Percentiles rank a stretch among this genome's conserved stretches.
Conservation (phyloP, 805 yeast genomes). For the Pichia gijzeniarum region DNA sequence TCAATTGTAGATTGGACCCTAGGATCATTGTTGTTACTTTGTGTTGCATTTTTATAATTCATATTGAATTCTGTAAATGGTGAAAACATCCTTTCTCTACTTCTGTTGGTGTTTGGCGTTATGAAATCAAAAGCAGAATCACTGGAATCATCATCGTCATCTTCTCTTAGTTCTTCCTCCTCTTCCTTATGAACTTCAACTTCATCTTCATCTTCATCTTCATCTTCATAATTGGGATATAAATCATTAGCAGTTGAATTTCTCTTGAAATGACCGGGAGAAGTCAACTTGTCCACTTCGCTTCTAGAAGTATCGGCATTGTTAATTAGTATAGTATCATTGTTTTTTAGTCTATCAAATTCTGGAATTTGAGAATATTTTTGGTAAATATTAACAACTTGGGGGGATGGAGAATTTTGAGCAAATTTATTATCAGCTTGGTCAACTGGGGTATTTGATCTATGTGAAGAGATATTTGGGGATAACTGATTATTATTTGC, state of each 20-base stretch:
- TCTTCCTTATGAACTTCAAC: conserved; percentile 11
- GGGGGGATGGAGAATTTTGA: conserved; percentile 20
- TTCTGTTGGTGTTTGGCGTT: neutral
- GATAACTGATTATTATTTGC: no score
- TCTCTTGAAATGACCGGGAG: neutral
- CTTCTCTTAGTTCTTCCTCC: conserved; percentile 6
- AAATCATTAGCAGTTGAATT: conserved; percentile 13
- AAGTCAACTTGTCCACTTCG: no score
- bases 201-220: conserved; percentile 18
- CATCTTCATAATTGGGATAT: conserved; percentile 18
- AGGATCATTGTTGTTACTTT: no score
- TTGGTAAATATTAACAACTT: conserved; percentile 27
- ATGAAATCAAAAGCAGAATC: conserved; percentile 9
- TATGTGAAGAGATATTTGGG: no score
- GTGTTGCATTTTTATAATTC: conserved; percentile 25
- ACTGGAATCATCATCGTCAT: conserved; percentile 7
- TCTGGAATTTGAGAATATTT: conserved; percentile 30
- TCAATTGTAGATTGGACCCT: no score
- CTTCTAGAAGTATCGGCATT: neutral
- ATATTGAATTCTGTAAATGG: conserved; percentile 33
- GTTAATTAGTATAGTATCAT: conserved; percentile 1
- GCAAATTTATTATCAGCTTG: no score
- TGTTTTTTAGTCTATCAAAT: conserved; percentile 7
- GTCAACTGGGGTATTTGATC: neutral
- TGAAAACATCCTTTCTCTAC: conserved; percentile 23